Evolutionary conservation across 2,329 filamentous ascomycete species (phyloP), one percentile per base, ranked within the genome.

Genomic region (Epichloe uncinata): DNA sequence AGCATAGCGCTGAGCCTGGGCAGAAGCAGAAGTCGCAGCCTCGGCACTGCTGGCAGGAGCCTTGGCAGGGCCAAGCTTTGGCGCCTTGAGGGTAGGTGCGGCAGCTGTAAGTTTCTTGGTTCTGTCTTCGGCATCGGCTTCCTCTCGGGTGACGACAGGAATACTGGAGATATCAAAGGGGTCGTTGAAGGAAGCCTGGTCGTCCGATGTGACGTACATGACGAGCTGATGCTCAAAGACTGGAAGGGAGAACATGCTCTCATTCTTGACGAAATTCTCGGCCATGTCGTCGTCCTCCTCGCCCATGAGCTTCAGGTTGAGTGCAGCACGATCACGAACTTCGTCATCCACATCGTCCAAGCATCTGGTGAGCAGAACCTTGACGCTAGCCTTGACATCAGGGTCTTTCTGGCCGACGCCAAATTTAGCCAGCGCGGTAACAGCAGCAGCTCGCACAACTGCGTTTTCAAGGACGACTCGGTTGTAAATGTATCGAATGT

Each of bases 401-500:
- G 87, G 83, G 62, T 97, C 93, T 70, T 94, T 90, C 68, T 97
- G 93, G 35, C 87, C 90, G 52, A 97, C 91, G 59, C 93, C 93
- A 63, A 98, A 98, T 69, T 97, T 98, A 60, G 91, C 88, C 54
- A 98, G 71, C 3, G 93, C 93, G 22, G 93, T 97, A 22, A 97
- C 94, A 48, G 93, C 93, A 9, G 93, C 90, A 45, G 93, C 93
- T 58, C 93, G 81, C 18, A 98, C 90, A 55, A 96, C 89, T 40
- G 93, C 89, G 64, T 98, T 98, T 69, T 98, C 93, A 48, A 98
- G 73, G 15, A 98, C 93, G 20, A 98, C 91, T 52, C 93, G 82
- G 73, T 98, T 98, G 74, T 98, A 98, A 63, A 98, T 98, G 69
- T 97, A 98, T 51, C 93, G 87, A 59, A 98, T 95, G 67, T 96